A percentile compares a stretch with the other conserved stretches of the same genome.
Evolutionary conservation across 257 asterid species (phyloP).

Genomic region (Lycium ferocissimum): DNA sequence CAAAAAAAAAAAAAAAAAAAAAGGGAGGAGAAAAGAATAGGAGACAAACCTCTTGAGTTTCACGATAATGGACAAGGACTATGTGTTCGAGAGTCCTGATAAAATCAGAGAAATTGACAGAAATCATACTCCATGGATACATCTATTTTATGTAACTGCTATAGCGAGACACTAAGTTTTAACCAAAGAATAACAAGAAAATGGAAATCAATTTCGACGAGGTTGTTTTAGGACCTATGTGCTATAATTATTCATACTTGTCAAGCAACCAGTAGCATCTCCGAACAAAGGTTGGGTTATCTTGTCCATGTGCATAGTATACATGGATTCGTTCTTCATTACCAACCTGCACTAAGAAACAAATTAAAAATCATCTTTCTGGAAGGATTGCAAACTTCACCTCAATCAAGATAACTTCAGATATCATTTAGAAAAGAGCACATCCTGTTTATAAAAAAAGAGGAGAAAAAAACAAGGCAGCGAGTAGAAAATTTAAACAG

Average conservation of each 20-base stretch:
- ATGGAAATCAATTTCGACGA: constrained; percentile 12
- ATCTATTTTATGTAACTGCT: constrained; percentile 16
- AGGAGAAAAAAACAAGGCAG: background rate
- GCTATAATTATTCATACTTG: constrained; percentile 63
- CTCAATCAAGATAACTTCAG: background rate
- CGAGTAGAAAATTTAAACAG: background rate
- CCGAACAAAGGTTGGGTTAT: constrained; percentile 85
- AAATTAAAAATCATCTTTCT: constrained; percentile 22
- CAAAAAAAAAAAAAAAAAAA: background rate
- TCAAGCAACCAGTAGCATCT: constrained; percentile 99
- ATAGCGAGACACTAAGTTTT: background rate
- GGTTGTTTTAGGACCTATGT: constrained; percentile 23
- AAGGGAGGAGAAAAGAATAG: background rate
- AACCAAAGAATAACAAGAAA: constrained; percentile 21
- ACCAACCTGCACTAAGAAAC: constrained; percentile 70
- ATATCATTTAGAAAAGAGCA: background rate
- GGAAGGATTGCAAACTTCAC: background rate
- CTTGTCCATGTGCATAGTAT: constrained; percentile 98
- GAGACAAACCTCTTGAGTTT: constrained; percentile 87
- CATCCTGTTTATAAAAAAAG: background rate
- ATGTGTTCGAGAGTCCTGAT: constrained; percentile 86
- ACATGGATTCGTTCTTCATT: constrained; percentile 95
- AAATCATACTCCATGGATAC: constrained; percentile 27
- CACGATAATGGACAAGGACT: constrained; percentile 97
- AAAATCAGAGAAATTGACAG: constrained; percentile 32